A percentile compares a stretch with the other conserved stretches of the same genome.
phyloP scores from a whole-genome alignment of 805 yeast genomes.

The Wickerhamiella australiensis region DNA sequence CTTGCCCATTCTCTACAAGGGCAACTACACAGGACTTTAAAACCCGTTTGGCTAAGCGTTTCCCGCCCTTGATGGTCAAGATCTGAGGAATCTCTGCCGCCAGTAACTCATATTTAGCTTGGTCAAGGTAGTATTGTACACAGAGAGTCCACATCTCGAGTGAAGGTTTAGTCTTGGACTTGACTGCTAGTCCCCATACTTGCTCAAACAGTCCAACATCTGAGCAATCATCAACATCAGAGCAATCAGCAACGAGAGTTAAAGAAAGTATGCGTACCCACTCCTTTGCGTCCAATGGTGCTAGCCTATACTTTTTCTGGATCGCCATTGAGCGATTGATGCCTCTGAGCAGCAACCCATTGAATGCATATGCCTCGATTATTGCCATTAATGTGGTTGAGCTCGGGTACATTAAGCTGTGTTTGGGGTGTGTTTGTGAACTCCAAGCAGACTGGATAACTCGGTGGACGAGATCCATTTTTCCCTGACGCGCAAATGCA shows the following conservation, averaged over 20 bases:
- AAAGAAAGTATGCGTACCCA: slow-evolving; percentile 24
- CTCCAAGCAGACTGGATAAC: slow-evolving; percentile 26
- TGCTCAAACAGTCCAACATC: slow-evolving; percentile 13
- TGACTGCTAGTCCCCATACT: slow-evolving; percentile 15
- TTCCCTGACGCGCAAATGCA: slow-evolving; percentile 24
- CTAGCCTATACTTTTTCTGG: slow-evolving; percentile 15
- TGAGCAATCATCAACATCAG: too few relatives aligned
- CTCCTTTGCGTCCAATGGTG: slow-evolving; percentile 17
- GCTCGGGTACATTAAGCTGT: slow-evolving; percentile 16
- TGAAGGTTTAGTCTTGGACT: slow-evolving; percentile 13
- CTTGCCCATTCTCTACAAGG: slow-evolving; percentile 18
- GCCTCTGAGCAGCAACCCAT: slow-evolving; percentile 21
- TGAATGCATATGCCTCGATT: slow-evolving; percentile 23
- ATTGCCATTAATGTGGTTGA: slow-evolving; percentile 21
- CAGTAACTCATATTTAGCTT: slow-evolving; percentile 18
- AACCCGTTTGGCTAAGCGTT: slow-evolving; percentile 3
- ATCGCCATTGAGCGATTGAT: slow-evolving; percentile 16
- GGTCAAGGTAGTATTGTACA: slow-evolving; percentile 16
- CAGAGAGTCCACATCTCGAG: slow-evolving; percentile 17
- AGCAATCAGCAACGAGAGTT: too few relatives aligned
- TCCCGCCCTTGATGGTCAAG: not conserved
- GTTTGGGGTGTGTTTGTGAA: not conserved
- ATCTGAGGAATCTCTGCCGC: slow-evolving; percentile 14
- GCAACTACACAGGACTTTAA: slow-evolving; percentile 17
- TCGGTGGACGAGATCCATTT: slow-evolving; percentile 18